Evolutionary conservation across 2,329 filamentous ascomycete genomes (phyloP), one percentile per base, ranked within the genome.

Genomic region (Leptosphaerulina australis): DNA sequence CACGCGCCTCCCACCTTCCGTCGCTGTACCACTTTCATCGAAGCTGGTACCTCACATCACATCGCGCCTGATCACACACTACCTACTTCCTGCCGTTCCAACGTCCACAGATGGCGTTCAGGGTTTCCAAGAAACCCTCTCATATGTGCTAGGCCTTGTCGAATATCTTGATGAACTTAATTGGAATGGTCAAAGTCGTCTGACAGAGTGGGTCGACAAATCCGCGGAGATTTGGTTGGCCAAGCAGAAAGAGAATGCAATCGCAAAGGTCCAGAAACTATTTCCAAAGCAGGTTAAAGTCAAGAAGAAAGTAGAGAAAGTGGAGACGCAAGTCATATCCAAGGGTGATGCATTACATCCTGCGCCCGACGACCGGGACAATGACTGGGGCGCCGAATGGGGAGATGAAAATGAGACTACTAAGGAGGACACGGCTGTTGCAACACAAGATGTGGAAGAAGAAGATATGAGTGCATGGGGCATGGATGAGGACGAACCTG

Each of bases 211-310:
- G 93, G 86, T 90, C 0, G 83, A 86, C 30, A 86, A 87, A 54
- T 88, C 90, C 1, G 89, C 91, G 0, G 84, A 85, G 49, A 86
- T 91, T 20, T 99, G 94, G 94, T 81, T 97, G 11, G 83, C 83
- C 2, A 93, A 91, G 68, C 88, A 91, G 58, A 85, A 89, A 63
- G 91, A 96, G 64, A 85, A 82, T 25, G 86, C 90, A 0, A 80
- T 99, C 18, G 87, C 92, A 54, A 81, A 83, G 25, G 85, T 95
- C 10, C 84, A 94, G 18, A 81, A 75, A 15, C 82, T 87, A 35
- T 79, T 97, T 2, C 80, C 85, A 3, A 76, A 77, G 41, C 89
- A 88, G 7, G 81, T 93, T 29, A 86, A 86, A 7, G 74, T 79
- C 20, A 81, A 86, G 11, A 88, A 84, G 59, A 79, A 82, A 35